Evolutionary conservation across 371 early-diverging fungal species (phyloP), one percentile per base, ranked within the genome.

Genomic region (Mucor indicus): DNA sequence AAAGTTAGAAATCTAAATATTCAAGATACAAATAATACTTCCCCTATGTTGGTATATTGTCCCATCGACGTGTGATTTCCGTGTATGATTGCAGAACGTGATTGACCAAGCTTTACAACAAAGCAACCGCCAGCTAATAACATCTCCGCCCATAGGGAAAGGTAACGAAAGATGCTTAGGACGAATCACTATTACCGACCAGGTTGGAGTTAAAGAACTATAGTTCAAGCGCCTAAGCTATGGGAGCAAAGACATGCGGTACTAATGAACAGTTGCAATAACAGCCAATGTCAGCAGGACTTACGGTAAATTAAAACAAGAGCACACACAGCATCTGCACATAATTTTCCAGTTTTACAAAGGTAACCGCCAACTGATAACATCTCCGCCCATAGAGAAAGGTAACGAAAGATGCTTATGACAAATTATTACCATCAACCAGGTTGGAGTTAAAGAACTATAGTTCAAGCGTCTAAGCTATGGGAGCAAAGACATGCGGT

Each of bases 191-290:
- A 45, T 24, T 24, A 45, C 24, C 19, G 22, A 45, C 45, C 45
- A 45, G 45, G 45, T 45, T 45, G 45, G 45, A 19, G 45, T 45
- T 16, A 45, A 45, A 45, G 44, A 45, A 45, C 45, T 45, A 35
- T 45, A 45, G 45, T 24, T 45, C 45, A 45, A 45, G 35, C 36
- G 45, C 22, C 45, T 22, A 45, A 22, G 45, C 45, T 45, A 45
- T 45, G 45, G 24, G 36, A 45, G 23, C 36, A 45, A 45, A 45
- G 45, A 45, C 45, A 45, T 45, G 45, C 45, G 45, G 45, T 45
- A 45, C 45, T 45, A 45, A 45, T 35, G 45, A 45, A 24, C 45
- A 45, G 45, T 45, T 22, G 23, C 23, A 45, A 22, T 22, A 45
- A 19, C 45, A 24, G 24, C 45, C 45, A 45, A 45, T 45, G 45